Evolutionary conservation across 441 rosid species (phyloP), one percentile per base, ranked within the genome.

Genomic region (Gossypium schwendimanii): DNA sequence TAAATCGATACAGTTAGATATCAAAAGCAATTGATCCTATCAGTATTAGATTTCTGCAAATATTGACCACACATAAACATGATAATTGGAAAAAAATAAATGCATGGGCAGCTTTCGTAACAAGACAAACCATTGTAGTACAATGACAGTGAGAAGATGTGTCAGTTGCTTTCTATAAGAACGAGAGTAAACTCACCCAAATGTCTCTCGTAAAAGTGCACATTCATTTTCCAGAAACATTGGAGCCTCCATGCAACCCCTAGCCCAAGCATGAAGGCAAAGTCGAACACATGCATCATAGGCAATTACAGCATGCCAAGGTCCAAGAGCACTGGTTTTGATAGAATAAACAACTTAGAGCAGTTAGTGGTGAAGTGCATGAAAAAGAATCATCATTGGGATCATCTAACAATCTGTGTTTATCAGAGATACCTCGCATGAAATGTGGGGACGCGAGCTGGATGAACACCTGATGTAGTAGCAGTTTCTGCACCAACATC

Each of bases 201-300:
- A 96, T 76, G 94, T 78, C 73, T 91, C 95, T 61, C 99, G 92
- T 50, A 93, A 78, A 65, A 93, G 79, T 78, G 88, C 88, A 80
- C 99, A 96, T 83, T 96, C 98, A 75, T 93, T 89, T 76, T 96
- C 98, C 82, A 96, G 81, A 81, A 91, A 96, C 86, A 90, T 86
- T 28, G 99, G 99, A 84, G 99, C 97, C 81, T 96, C 98, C 94
- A 80, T 83, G 85, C 98, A 96, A 65, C 99, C 97, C 84, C 87
- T 89, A 58, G 99, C 97, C 99, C 99, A 96, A 66, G 99, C 98
- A 84, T 96, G 93, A 78, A 96, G 99, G 81, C 99, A 96, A 74
- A 96, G 89, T 41, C 98, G 90, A 61, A 93, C 98, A 69, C 98
- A 96, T 65, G 94, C 99, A 80, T 96, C 99, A 79, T 96, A 96